Evolutionary conservation across 2,329 filamentous ascomycete genomes (phyloP), one percentile per base, ranked within the genome.

Genomic region (Fusarium sp.): DNA sequence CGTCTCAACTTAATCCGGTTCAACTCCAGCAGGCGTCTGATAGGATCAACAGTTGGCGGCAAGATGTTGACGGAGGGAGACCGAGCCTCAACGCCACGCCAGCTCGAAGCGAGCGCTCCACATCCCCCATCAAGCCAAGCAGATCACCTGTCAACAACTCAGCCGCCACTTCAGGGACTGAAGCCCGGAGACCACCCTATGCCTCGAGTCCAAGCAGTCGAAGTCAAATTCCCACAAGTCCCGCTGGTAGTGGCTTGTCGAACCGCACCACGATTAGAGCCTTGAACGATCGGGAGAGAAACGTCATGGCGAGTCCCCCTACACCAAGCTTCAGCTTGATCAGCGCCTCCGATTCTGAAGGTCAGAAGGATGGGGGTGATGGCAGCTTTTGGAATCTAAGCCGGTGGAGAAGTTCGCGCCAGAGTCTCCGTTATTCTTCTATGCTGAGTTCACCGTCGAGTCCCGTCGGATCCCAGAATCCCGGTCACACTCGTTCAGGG

Each of bases 11-110:
- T 5, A 78, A 72, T 15, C 66, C 69, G 2, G 64, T 71, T 15
- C 78, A 75, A 18, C 67, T 74, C 15, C 81, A 79, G 61, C 77
- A 75, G 46, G 73, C 78, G 2, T 84, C 91, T 1, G 95, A 98
- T 68, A 88, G 93, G 17, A 98, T 98, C 69, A 86, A 97, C 69
- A 92, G 89, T 50, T 99, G 95, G 95, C 89, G 95, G 5, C 93
- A 97, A 57, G 86, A 85, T 20, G 82, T 90, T 14, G 86, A 87
- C 45, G 79, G 80, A 18, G 63, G 78, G 13, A 78, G 82, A 17
- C 78, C 80, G 2, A 78, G 77, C 49, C 79, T 80, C 26, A 76
- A 81, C 24, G 76, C 77, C 28, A 81, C 81, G 1, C 78, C 84
- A 1, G 75, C 79, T 6, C 78, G 81, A n/a, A 86, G 81, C 58